phyloP scores from a whole-genome alignment of 1,284 basidiomycete species.

The Mycena citricolor region DNA sequence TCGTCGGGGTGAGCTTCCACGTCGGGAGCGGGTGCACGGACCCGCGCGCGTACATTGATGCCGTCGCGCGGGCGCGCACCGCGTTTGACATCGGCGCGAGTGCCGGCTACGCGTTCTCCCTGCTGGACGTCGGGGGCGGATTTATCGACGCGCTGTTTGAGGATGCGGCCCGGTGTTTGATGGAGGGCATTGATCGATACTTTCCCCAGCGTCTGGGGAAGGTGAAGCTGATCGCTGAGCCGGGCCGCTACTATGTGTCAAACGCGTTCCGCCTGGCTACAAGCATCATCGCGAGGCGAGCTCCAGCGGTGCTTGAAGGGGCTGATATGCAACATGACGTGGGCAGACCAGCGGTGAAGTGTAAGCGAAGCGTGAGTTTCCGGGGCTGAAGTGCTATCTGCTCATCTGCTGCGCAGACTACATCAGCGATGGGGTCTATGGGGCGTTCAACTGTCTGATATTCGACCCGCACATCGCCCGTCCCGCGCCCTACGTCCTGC shows the following conservation, averaged over 20 bases:
- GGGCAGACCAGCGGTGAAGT: conserved; percentile 75
- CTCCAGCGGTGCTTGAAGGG: conserved; percentile 38
- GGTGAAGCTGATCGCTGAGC: conserved; percentile 94
- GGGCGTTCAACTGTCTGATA: conserved; percentile 96
- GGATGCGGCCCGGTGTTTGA: conserved; percentile 73
- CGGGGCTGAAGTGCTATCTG: conserved; percentile 20
- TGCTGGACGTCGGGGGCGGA: conserved; percentile 95
- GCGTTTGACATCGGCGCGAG: conserved; percentile 89
- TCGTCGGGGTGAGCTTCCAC: conserved; percentile 97
- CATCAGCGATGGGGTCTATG: conserved; percentile 98
- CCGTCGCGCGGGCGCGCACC: conserved; percentile 77
- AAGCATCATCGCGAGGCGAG: conserved; percentile 91
- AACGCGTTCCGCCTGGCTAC: conserved; percentile 92
- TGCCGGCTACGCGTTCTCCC: conserved; percentile 79
- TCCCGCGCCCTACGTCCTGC: conserved; percentile 75
- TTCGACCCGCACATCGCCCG: conserved; percentile 90
- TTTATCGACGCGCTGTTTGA: conserved; percentile 93
- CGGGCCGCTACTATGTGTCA: conserved; percentile 93
- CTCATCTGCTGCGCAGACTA: conserved; percentile 62
- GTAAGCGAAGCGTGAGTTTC: conserved; percentile 48
- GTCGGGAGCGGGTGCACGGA: conserved; percentile 98
- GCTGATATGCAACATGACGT: conserved; percentile 26
- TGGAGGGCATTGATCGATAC: conserved; percentile 71
- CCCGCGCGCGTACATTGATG: conserved; percentile 86
- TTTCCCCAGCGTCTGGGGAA: conserved; percentile 77